Evolutionary conservation across 768 basidiomycete species (phyloP), one percentile per base, ranked within the genome.

Genomic region (Suillus subluteus): DNA sequence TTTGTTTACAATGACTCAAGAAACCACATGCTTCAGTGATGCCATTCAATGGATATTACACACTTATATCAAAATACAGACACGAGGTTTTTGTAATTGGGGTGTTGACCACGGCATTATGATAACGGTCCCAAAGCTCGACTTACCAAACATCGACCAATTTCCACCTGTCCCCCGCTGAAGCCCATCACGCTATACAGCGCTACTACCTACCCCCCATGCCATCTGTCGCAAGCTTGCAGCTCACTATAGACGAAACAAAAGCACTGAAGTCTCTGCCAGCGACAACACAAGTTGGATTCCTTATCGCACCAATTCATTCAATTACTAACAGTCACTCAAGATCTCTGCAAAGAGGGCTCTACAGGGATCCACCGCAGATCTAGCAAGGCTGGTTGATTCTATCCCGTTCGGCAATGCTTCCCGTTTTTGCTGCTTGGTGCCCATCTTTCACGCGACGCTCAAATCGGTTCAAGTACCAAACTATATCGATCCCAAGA

Each of bases 101-200:
- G 54, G 54, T 55, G 30, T 55, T 55, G 30, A 56, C 32, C 55
- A 56, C 32, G 18, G 32, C 55, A 52, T 52, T 11, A 50, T 50
- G 48, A 23, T 50, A 26, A 16, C 6, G 15, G 50, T 52, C 50
- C 26, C 6, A 26, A 52, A 15, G 26, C 26, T 52, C 6, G 23
- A 26, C 18, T 55, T 21, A 21, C 32, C 30, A 55, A 35, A 21
- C 32, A 21, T 35, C 55, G 9, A 35, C 6, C n/a, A 23, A 50
- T 26, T 15, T 50, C 48, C 48, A 26, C 32, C 32, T 35, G 55
- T 18, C 6, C 21, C 32, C 32, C 21, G 6, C 32, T 21, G 11
- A 55, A 55, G 32, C 30, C 18, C 55, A 56, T 30, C 52, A 30
- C 16, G 5, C 21, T n/a, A n/a, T 41, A 41, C 40, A 41, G 15